Base-by-base conservation (phyloP, 2,329 filamentous ascomycete genomes). In the Sarocladium kiliense region DNA sequence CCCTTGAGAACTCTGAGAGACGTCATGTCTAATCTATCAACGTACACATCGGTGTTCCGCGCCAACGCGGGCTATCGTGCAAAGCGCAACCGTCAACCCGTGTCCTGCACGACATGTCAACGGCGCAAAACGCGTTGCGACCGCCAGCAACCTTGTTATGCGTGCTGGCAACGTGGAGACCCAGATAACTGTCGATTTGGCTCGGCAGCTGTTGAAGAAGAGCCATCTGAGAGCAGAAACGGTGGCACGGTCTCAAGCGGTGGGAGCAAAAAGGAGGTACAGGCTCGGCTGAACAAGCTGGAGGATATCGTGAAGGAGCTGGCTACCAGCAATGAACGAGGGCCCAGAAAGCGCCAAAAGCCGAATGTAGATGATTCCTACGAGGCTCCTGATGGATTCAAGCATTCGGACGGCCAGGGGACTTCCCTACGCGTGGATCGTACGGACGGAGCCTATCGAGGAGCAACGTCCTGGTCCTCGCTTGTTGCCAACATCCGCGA, bases 121-220 rank as follows among this genome's bases (percentile, higher is more conserved):
- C 63, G 62, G 19, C 72, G 74, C 56, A 77, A 77, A 62, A 67
- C 71, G 7, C 70, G 68, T 55, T 77, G 74, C 58, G 74, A 76
- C 58, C 68, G 73, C 14, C 65, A 63, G 53, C 69, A 68, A 39
- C 73, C 72, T 1, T 77, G 74, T 58, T 65, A 67, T 21, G 67
- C 69, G 6, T 77, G 74, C 57, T 61, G 62, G 53, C 72, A 68
- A 61, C 68, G 73, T 34, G 69, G 70, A 16, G 66, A 72, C n/a
- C 62, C 57, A 3, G 57, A 57, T 3, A 37, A 56, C 2, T 76
- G 74, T 55, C 63, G 59, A 23, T 74, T 73, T 54, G 64, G 65
- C 7, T 25, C 60, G 18, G 16, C 27, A 56, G 56, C 57, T 30
- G 53, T 54, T 7, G 56, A 14, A 12, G 34, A 16, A 4, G 3